phyloP scores from a whole-genome alignment of 2,329 filamentous ascomycete genomes.

The Trichoderma guizhouense region DNA sequence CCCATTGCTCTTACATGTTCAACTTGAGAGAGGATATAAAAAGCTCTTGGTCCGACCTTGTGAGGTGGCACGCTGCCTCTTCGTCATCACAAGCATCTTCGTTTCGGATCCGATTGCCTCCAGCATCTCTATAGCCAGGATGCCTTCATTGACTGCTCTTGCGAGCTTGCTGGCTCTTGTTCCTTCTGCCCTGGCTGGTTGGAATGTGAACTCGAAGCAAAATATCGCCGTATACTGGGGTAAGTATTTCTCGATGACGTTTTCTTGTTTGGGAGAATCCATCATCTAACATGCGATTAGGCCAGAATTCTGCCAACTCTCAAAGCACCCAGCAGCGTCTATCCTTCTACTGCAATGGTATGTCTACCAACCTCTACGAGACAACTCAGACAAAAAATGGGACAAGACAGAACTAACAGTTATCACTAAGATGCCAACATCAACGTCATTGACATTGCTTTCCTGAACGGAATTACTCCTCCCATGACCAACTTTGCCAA shows the following conservation, averaged over 20 bases:
- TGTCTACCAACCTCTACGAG: constrained; percentile 26
- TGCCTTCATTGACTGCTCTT: constrained; percentile 19
- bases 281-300: constrained; percentile 22
- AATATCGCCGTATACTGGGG: constrained; percentile 70
- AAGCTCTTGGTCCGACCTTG: constrained; percentile 7
- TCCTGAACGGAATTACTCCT: constrained; percentile 55
- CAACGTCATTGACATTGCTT: constrained; percentile 61
- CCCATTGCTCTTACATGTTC: neutral
- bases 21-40: constrained; percentile 5
- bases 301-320: constrained; percentile 59
- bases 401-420: neutral
- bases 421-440: constrained; percentile 40
- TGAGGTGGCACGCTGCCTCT: neutral
- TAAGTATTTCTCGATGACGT: constrained; percentile 23
- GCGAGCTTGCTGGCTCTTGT: constrained; percentile 26
- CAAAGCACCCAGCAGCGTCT: constrained; percentile 53
- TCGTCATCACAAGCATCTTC: neutral
- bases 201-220: constrained; percentile 42
- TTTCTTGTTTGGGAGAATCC: no score
- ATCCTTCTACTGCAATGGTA: constrained; percentile 57
- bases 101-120: neutral
- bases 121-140: neutral
- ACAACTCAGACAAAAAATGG: no score
- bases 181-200: constrained; percentile 38
- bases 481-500: constrained; percentile 63